A percentile compares a stretch with the other conserved stretches of the same genome.
Evolutionary conservation across 2,329 filamentous ascomycete genomes (phyloP).

Genomic region (Fusarium annulatum): DNA sequence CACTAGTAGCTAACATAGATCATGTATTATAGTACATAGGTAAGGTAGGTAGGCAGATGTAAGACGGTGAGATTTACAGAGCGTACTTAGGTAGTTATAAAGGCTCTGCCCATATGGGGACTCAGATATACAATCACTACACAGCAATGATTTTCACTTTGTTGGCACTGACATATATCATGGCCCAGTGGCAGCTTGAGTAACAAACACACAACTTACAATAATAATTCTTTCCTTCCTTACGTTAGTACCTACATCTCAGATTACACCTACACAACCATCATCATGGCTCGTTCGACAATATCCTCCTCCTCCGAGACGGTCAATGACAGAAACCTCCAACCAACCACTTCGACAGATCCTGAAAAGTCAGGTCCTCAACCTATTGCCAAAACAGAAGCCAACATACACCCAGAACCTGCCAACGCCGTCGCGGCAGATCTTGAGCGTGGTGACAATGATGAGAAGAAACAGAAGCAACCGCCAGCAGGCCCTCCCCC

Average conservation of each 20-base stretch:
- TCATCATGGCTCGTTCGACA: slow-evolving; percentile 40
- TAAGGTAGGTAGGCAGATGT: not conserved
- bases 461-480: slow-evolving; percentile 29
- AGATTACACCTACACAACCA: not conserved
- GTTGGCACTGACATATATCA: not conserved
- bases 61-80: not conserved
- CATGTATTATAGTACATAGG: not conserved
- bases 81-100: not conserved
- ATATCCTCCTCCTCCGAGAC: slow-evolving; percentile 44
- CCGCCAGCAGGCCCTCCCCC: slow-evolving; percentile 41
- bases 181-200: not conserved
- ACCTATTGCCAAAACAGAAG: slow-evolving; percentile 21
- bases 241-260: not conserved
- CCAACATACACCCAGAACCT: slow-evolving; percentile 43
- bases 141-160: not conserved
- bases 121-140: not conserved
- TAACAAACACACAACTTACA: not conserved
- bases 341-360: slow-evolving; percentile 10
- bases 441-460: slow-evolving; percentile 31
- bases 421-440: slow-evolving; percentile 46
- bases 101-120: not conserved
- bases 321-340: slow-evolving; percentile 34
- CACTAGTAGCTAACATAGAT: not conserved
- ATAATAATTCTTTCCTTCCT: not conserved
- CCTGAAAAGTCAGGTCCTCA: slow-evolving; percentile 22